Conservation (phyloP, 1,139 yeast genomes). For the Lodderomyces beijingensis region DNA sequence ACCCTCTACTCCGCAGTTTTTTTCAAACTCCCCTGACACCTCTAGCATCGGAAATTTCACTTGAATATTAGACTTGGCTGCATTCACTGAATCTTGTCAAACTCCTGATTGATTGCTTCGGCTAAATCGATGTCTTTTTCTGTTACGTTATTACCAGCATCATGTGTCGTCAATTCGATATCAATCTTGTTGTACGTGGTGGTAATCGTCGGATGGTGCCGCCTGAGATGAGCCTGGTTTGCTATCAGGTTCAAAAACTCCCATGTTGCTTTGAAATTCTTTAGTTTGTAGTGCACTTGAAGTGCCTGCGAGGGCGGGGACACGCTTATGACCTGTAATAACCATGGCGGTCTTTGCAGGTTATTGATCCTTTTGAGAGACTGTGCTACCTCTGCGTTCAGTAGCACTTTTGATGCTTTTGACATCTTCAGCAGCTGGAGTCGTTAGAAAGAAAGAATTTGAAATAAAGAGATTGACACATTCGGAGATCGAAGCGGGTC, state of each 20-base stretch:
- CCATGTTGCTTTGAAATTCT: conserved; percentile 60
- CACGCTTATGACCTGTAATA: conserved; percentile 5
- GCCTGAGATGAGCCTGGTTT: conserved; percentile 52
- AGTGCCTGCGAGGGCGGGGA: conserved; percentile 11
- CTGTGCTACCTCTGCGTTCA: not conserved
- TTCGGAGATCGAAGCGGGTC: too few species aligned
- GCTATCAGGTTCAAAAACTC: conserved; percentile 59
- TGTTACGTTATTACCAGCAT: conserved; percentile 50
- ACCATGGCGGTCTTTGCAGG: conserved; percentile 14
- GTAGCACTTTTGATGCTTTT: too few species aligned
- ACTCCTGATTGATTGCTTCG: conserved; percentile 11
- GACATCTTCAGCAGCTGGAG: too few species aligned
- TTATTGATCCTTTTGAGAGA: conserved; percentile 11
- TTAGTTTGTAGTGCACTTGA: conserved; percentile 32
- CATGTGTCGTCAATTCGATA: conserved; percentile 65
- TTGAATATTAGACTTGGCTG: too few species aligned
- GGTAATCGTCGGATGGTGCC: conserved; percentile 71
- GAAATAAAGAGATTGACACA: too few species aligned
- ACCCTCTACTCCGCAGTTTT: conserved; percentile 1
- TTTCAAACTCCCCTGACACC: too few species aligned
- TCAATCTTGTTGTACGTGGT: conserved; percentile 61
- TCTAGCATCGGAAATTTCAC: too few species aligned
- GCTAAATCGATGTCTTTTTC: conserved; percentile 62
- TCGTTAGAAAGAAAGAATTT: too few species aligned
- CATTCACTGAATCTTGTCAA: too few species aligned